Evolutionary conservation across 805 yeast genomes (phyloP), one percentile per base, ranked within the genome.

Genomic region (Osmozyma mogii): DNA sequence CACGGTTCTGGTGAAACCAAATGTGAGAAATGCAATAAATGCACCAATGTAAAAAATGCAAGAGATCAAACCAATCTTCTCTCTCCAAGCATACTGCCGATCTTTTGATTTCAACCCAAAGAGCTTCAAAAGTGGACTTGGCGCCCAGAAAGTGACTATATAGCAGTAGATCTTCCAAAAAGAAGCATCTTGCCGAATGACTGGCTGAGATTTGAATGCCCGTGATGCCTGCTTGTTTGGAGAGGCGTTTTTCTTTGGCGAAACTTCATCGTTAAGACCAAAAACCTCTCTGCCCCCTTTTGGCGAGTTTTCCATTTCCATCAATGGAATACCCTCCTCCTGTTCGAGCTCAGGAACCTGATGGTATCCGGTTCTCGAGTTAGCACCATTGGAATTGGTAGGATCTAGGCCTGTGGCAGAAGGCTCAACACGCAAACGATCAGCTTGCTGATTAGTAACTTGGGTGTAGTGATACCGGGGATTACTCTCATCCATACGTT

Each of bases 41-140:
- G 84, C 75, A 32, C 92, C 96, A 26, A 83, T 58, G 42, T 70
- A 69, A 12, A 80, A 40, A 44, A 89, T 87, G 31, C 87, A 67
- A 1, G 92, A 69, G 25, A 89, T 65, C 25, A 92, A 65, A 2
- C 85, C 97, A 31, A 88, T 81, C 50, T 89, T 89, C 49, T 92
- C 98, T 49, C 98, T 72, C 98, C 98, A 92, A 0, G 97, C 97
- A 65, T 76, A 75, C 51, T 88, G 96, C 36, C 95, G 74, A 25
- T 78, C 88, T 42, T 75, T 74, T 13, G 81, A 75, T 19, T 71
- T 70, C 70, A 89, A 69, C 3, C 97, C 97, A 55, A 75, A 81
- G 25, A 83, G 53, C 25, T 60, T 61, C 45, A 87, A 57, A 19
- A 85, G 38, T 0, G 87, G 78, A 3, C 80, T 72, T 1, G 96